A percentile compares a stretch with the other conserved stretches of the same genome.
Evolutionary conservation across 202 grass and related monocot genomes (phyloP).

Genomic region (Schoenoplectus tabernaemontani): DNA sequence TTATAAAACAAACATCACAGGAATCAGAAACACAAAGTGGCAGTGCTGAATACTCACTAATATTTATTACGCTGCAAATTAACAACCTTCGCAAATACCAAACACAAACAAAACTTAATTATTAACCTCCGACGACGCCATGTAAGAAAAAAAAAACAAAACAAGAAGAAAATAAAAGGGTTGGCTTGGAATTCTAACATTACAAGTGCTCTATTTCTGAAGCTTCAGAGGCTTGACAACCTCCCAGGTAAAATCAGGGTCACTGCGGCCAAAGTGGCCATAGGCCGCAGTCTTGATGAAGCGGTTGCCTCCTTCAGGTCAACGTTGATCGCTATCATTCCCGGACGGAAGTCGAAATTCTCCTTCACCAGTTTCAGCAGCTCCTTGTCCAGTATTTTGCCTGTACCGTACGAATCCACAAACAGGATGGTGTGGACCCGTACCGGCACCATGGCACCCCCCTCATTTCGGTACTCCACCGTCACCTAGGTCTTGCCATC

Average conservation of each 20-base stretch:
- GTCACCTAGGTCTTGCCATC: slow-evolving; percentile 98
- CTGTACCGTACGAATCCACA: slow-evolving; percentile 71
- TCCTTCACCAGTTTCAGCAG: slow-evolving; percentile 89
- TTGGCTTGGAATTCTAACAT: too few species aligned
- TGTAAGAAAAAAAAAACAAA: neutral
- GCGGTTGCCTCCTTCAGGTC: slow-evolving; percentile 77
- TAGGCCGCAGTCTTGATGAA: slow-evolving; percentile 98
- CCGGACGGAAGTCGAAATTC: slow-evolving; percentile 94
- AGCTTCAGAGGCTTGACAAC: slow-evolving; percentile 75
- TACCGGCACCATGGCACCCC: slow-evolving; percentile 81
- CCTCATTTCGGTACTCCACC: slow-evolving; percentile 68
- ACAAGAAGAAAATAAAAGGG: neutral
- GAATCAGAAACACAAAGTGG: neutral
- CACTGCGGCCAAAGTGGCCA: slow-evolving; percentile 78
- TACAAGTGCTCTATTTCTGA: slow-evolving; percentile 50
- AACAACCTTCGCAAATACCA: too few species aligned
- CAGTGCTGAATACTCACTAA: neutral
- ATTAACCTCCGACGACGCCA: neutral
- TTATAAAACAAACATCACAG: neutral
- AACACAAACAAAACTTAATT: too few species aligned
- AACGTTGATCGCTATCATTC: slow-evolving; percentile 95
- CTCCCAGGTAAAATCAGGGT: slow-evolving; percentile 99
- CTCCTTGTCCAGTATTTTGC: slow-evolving; percentile 74
- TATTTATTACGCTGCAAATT: neutral
- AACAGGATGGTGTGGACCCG: slow-evolving; percentile 97